Evolutionary conservation across 352 stramenopile species (phyloP).

Genomic region (Globisporangium uncinulatum): DNA sequence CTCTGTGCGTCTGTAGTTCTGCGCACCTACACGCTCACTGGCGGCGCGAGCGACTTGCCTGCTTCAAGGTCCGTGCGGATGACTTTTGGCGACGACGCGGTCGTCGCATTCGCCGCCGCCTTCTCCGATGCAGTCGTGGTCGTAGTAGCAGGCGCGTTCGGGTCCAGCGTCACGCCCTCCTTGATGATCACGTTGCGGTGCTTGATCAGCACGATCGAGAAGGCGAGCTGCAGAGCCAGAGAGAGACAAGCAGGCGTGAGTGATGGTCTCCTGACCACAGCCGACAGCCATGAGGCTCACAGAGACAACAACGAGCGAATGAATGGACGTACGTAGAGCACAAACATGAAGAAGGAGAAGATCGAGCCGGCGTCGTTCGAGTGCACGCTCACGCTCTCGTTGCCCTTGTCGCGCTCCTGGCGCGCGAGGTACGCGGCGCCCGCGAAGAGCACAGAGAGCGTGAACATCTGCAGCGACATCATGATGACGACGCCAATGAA

Average conservation of each 20-base stretch:
- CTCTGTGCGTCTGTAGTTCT: too few relatives aligned
- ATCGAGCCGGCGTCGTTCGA: conserved; percentile 72
- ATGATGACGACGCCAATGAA: conserved; percentile 89
- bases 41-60: conserved; percentile 47
- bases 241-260: neutral
- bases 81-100: conserved; percentile 52
- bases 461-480: conserved; percentile 88
- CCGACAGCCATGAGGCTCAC: neutral
- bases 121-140: conserved; percentile 40
- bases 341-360: conserved; percentile 87
- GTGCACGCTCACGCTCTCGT: conserved; percentile 55
- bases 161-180: conserved; percentile 42
- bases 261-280: neutral
- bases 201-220: conserved; percentile 64
- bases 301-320: neutral
- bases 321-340: conserved; percentile 80
- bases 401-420: conserved; percentile 50
- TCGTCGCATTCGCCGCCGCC: conserved; percentile 24
- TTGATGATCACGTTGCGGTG: conserved; percentile 83
- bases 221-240: conserved; percentile 29
- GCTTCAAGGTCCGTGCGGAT: conserved; percentile 60
- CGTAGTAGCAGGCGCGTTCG: conserved; percentile 16
- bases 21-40: conserved; percentile 54
- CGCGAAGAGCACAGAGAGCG: conserved; percentile 71
- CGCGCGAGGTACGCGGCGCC: conserved; percentile 64